Conservation (phyloP, 2,329 filamentous ascomycete species). For the Fusarium xyrophilum region DNA sequence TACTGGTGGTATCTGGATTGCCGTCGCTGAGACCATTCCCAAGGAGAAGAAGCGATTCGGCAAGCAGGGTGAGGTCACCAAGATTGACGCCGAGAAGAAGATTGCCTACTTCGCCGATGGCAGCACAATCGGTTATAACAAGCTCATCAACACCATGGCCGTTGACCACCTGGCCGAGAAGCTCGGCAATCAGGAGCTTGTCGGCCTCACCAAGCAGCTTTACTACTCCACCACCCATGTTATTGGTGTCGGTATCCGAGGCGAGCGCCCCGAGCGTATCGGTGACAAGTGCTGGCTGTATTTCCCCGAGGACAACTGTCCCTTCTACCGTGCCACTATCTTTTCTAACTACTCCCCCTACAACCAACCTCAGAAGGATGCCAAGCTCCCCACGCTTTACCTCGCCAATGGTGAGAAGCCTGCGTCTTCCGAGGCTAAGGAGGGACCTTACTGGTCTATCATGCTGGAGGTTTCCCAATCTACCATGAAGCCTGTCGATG, state of each 20-base stretch:
- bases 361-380: constrained; percentile 87
- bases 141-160: constrained; percentile 95
- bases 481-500: constrained; percentile 90
- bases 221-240: constrained; percentile 98
- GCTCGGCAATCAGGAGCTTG: constrained; percentile 87
- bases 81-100: constrained; percentile 87
- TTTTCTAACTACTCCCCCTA: constrained; percentile 99
- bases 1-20: constrained; percentile 99
- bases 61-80: constrained; percentile 80
- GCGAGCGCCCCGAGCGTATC: constrained; percentile 89
- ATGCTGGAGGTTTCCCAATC: constrained; percentile 99
- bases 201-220: constrained; percentile 83
- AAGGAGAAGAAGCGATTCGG: constrained; percentile 92
- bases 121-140: constrained; percentile 87
- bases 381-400: constrained; percentile 86
- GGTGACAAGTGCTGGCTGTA: constrained; percentile 99
- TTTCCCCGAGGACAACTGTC: constrained; percentile 98
- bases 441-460: constrained; percentile 99
- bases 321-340: constrained; percentile 99
- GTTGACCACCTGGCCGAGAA: constrained; percentile 86
- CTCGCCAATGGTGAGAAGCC: constrained; percentile 86
- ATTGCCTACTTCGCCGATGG: constrained; percentile 82
- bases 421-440: constrained; percentile 72
- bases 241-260: constrained; percentile 93
- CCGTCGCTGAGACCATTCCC: constrained; percentile 90